Conservation (phyloP, 2,329 filamentous ascomycete genomes). For the Beauveria brongniartii region DNA sequence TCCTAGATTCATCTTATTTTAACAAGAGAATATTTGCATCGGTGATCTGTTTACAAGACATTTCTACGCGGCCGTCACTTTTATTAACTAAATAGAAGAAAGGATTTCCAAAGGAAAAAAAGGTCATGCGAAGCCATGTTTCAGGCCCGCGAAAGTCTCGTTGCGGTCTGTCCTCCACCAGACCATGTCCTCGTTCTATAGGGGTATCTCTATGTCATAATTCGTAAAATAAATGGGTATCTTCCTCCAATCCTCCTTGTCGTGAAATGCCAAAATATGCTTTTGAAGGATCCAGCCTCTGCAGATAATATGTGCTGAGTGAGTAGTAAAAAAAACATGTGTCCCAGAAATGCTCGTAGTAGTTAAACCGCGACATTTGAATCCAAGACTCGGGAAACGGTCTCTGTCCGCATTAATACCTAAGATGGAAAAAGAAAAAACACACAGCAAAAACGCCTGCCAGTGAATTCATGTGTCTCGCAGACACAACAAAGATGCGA, state of each 20-base stretch:
- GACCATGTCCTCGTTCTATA: conserved; percentile 5
- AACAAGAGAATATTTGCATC: conserved; percentile 1
- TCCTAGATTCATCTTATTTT: not conserved
- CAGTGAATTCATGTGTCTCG: conserved; percentile 3
- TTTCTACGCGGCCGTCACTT: conserved; percentile 9
- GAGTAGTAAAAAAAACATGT: conserved; percentile 1
- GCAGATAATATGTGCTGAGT: conserved; percentile 3
- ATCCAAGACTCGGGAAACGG: conserved; percentile 10
- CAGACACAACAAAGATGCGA: not conserved
- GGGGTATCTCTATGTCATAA: conserved; percentile 12
- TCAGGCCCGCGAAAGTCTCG: conserved; percentile 8
- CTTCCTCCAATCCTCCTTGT: not conserved
- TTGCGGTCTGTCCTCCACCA: conserved; percentile 8
- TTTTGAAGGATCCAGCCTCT: conserved; percentile 3
- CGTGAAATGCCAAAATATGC: not conserved
- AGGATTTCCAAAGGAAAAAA: not conserved
- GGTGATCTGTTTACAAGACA: not conserved
- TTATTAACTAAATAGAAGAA: conserved; percentile 12
- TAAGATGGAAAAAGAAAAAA: conserved; percentile 6
- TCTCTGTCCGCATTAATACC: conserved; percentile 13
- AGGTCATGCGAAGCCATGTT: conserved; percentile 10
- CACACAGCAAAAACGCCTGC: conserved; percentile 9
- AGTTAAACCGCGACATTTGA: conserved; percentile 12
- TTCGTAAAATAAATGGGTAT: conserved; percentile 10
- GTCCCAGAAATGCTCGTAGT: conserved; percentile 11